Evolutionary conservation across 768 basidiomycete species (phyloP).

Genomic region (Lactarius trivialis): DNA sequence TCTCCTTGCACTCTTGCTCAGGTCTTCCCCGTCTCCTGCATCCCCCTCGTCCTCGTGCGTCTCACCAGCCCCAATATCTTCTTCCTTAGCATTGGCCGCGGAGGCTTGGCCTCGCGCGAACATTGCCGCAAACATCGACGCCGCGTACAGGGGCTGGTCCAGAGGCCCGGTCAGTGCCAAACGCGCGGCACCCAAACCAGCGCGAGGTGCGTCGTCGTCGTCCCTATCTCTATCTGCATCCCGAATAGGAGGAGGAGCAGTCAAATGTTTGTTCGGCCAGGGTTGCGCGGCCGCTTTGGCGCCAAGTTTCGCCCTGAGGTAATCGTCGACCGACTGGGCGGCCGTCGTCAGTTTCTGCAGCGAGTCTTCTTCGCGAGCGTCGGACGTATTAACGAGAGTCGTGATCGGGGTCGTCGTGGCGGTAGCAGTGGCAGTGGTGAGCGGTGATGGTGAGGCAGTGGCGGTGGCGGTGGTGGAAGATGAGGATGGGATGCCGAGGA

Average conservation of each 20-base stretch:
- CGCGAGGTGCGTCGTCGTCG: constrained; percentile 25
- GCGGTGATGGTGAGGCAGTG: constrained; percentile 34
- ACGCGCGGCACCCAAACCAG: constrained; percentile 24
- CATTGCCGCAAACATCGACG: constrained; percentile 27
- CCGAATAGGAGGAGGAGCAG: constrained; percentile 12
- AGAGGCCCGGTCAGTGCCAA: background rate
- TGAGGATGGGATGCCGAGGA: constrained; percentile 62
- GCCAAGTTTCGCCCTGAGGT: constrained; percentile 78
- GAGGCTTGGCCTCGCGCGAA: constrained; percentile 21
- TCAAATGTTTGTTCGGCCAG: no score
- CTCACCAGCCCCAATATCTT: constrained; percentile 10
- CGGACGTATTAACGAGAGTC: background rate
- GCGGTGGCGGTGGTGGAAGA: constrained; percentile 27
- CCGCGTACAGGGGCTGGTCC: constrained; percentile 16
- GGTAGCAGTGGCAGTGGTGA: no score
- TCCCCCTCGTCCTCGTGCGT: constrained; percentile 7
- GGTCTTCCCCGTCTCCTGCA: constrained; percentile 20
- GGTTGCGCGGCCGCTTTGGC: constrained; percentile 38
- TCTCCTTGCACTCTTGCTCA: constrained; percentile 23
- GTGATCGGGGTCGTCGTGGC: constrained; percentile 26
- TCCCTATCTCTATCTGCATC: constrained; percentile 15
- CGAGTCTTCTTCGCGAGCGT: constrained; percentile 20
- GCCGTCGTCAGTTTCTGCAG: constrained; percentile 57
- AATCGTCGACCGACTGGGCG: constrained; percentile 74
- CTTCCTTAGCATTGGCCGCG: constrained; percentile 3